These are phyloP conservation scores for Hibiscus syriacus DNA, from an alignment of 345 rosid genomes.

Conservation along the genomic window DNA sequence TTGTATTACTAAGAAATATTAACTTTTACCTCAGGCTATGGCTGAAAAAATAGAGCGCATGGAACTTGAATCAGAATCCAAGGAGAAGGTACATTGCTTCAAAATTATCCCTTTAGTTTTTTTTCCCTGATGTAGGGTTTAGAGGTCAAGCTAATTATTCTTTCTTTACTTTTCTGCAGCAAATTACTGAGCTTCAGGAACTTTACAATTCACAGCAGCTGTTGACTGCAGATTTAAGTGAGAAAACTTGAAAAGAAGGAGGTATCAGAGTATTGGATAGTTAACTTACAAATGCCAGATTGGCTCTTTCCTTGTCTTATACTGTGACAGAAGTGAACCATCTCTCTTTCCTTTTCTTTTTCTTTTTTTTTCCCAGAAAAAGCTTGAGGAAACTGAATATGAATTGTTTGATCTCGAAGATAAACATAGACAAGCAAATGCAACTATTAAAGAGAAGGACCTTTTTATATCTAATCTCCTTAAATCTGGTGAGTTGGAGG, in stretches of 20 bases:
- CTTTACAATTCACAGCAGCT: conserved; percentile 67
- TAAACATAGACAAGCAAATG: conserved; percentile 89
- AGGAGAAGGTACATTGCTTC: conserved; percentile 58
- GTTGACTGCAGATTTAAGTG: conserved; percentile 60
- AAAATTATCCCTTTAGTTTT: not conserved
- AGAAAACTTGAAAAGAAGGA: conserved; percentile 80
- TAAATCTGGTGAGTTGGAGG: conserved; percentile 54
- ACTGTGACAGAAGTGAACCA: conserved; percentile 13
- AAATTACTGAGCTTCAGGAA: conserved; percentile 78
- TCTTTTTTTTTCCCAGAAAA: conserved; percentile 43
- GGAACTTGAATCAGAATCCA: conserved; percentile 78
- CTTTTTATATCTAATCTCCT: conserved; percentile 81
- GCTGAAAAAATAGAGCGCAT: conserved; percentile 91
- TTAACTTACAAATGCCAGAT: not conserved
- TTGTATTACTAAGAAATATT: conserved; percentile 11
- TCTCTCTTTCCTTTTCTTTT: conserved; percentile 12
- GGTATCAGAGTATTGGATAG: conserved; percentile 31
- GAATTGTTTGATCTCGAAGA: conserved; percentile 84
- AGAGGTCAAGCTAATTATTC: conserved; percentile 11
- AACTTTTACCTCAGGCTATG: conserved; percentile 63
- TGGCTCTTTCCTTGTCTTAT: not conserved
- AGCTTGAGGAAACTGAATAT: conserved; percentile 79
- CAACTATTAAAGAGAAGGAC: conserved; percentile 83
- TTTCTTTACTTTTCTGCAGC: conserved; percentile 38
- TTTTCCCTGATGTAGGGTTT: not conserved